phyloP scores from a whole-genome alignment of 148 eudicot species.

The Oxyria digyna region DNA sequence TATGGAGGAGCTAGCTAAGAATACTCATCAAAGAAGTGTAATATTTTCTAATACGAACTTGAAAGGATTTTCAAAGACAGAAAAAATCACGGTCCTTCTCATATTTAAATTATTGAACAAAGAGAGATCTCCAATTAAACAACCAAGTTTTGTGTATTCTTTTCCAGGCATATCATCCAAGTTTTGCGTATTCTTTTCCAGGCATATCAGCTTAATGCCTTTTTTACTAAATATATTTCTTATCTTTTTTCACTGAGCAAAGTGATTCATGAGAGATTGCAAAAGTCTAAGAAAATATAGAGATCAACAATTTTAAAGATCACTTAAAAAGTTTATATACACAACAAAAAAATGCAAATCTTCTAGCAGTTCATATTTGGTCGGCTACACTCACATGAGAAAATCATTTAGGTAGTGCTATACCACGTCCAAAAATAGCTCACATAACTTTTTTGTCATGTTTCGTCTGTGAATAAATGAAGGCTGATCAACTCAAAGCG shows the following conservation, averaged over 20 bases:
- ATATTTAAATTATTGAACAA: background rate
- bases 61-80: background rate
- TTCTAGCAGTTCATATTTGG: background rate
- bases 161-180: too few species aligned
- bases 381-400: too few species aligned
- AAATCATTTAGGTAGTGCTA: background rate
- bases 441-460: background rate
- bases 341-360: background rate
- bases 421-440: background rate
- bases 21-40: background rate
- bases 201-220: background rate
- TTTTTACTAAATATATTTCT: background rate
- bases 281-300: background rate
- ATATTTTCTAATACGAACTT: background rate
- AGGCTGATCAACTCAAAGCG: too few species aligned
- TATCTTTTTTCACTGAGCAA: background rate
- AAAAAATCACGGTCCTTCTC: background rate
- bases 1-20: background rate
- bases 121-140: background rate
- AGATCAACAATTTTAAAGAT: background rate
- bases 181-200: too few species aligned
- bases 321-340: background rate
- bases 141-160: background rate
- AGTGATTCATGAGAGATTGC: background rate
- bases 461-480: background rate